Percentiles rank a stretch among this genome's conserved stretches.
phyloP scores from a whole-genome alignment of 345 rosid species.

The Melaleuca quinquenervia region DNA sequence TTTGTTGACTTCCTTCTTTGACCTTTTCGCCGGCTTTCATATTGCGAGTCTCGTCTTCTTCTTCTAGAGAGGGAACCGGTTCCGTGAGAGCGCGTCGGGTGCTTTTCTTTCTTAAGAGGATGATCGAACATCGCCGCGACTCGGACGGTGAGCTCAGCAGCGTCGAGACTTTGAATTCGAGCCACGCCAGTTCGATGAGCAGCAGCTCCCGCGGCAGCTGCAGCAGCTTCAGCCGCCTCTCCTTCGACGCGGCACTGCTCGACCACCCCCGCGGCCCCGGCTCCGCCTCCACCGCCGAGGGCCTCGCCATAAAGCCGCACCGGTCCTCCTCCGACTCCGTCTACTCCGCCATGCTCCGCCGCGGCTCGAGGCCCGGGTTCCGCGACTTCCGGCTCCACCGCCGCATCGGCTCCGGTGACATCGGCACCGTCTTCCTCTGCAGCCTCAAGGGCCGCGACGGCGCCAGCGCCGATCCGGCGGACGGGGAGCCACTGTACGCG shows the following conservation, averaged over 20 bases:
- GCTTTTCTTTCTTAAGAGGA: not conserved
- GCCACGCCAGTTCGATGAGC: conserved; percentile 49
- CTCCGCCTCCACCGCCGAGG: not conserved
- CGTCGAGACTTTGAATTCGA: conserved; percentile 3
- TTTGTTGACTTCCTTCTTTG: not conserved
- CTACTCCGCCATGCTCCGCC: conserved; percentile 57
- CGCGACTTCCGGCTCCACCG: conserved; percentile 70
- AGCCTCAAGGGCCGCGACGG: conserved; percentile 13
- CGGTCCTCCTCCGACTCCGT: conserved; percentile 65
- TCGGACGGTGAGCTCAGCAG: conserved; percentile 17
- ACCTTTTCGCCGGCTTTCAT: not conserved
- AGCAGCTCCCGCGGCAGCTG: conserved; percentile 5
- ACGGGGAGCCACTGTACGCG: conserved; percentile 29
- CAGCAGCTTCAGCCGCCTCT: conserved; percentile 67
- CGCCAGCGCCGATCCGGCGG: conserved; percentile 8
- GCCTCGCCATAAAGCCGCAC: conserved; percentile 10
- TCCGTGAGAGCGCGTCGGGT: not conserved
- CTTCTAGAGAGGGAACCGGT: not conserved
- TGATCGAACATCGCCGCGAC: conserved; percentile 4
- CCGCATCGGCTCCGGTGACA: conserved; percentile 78
- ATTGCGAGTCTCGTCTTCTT: not conserved
- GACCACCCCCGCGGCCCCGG: not conserved
- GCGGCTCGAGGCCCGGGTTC: conserved; percentile 32
- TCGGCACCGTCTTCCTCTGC: conserved; percentile 86
- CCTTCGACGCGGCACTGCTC: conserved; percentile 34